Percentiles rank a stretch among this genome's conserved stretches.
Evolutionary conservation across 768 basidiomycete species (phyloP).

Genomic region (Gautieria morchelliformis): DNA sequence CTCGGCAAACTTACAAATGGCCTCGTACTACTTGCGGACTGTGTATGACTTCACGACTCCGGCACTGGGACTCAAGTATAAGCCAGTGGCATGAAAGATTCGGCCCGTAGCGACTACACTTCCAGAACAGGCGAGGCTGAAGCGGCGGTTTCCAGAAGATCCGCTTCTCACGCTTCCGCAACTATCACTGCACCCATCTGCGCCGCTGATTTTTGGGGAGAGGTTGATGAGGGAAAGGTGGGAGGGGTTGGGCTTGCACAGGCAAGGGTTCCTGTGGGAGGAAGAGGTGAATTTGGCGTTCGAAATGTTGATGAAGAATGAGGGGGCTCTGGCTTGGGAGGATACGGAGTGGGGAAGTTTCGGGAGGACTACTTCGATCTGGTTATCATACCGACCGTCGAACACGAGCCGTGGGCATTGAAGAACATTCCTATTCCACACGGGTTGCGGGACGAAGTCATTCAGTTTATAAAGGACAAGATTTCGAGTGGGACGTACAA

Average conservation of each 20-base stretch:
- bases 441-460: slow-evolving; percentile 22
- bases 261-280: slow-evolving; percentile 20
- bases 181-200: neutral
- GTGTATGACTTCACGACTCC: neutral
- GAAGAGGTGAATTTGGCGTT: slow-evolving; percentile 25
- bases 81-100: slow-evolving; percentile 20
- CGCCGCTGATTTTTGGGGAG: slow-evolving; percentile 5
- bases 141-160: slow-evolving; percentile 8
- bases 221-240: slow-evolving; percentile 14
- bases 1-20: too few species aligned
- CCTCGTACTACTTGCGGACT: too few species aligned
- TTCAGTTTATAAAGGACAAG: slow-evolving; percentile 22
- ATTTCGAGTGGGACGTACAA: slow-evolving; percentile 29
- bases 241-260: slow-evolving; percentile 6
- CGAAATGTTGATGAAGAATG: slow-evolving; percentile 19
- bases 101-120: slow-evolving; percentile 20
- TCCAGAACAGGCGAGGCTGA: slow-evolving; percentile 13
- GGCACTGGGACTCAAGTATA: slow-evolving; percentile 14
- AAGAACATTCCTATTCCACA: slow-evolving; percentile 28
- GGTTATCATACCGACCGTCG: slow-evolving; percentile 23
- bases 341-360: slow-evolving; percentile 16
- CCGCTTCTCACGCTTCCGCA: slow-evolving; percentile 2
- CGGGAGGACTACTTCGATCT: slow-evolving; percentile 19
- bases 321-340: slow-evolving; percentile 9
- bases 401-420: slow-evolving; percentile 28